phyloP scores from a whole-genome alignment of 192 early-diverging fungal genomes.

The Funneliformis geosporum region DNA sequence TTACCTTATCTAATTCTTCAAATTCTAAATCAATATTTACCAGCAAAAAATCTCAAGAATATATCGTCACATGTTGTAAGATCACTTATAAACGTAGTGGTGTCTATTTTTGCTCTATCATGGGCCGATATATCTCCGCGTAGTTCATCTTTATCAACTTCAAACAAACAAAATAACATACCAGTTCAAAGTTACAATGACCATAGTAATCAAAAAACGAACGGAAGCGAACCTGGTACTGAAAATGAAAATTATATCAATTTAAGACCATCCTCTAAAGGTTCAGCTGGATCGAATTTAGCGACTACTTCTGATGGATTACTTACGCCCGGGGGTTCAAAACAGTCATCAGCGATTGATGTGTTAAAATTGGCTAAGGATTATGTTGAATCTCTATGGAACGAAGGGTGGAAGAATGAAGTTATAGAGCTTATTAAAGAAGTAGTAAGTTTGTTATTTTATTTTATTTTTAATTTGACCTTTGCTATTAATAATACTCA shows the following conservation, averaged over 20 bases:
- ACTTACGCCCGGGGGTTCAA: not conserved
- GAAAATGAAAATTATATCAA: not conserved
- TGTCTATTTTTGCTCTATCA: constrained; percentile 22
- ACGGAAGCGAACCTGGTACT: not conserved
- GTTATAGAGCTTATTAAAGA: constrained; percentile 30
- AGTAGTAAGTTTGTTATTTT: constrained; percentile 1
- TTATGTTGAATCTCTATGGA: constrained; percentile 39
- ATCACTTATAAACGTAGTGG: constrained; percentile 11
- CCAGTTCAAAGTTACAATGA: not conserved
- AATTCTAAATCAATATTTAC: constrained; percentile 1
- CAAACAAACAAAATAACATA: not conserved
- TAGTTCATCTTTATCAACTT: not conserved
- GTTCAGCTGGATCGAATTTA: not conserved
- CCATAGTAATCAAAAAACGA: not conserved
- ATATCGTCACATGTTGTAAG: constrained; percentile 21
- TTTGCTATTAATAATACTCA: not conserved
- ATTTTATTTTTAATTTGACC: not conserved
- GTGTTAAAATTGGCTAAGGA: constrained; percentile 24
- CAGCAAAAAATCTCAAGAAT: constrained; percentile 1
- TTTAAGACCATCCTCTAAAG: too few species aligned
- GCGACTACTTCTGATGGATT: not conserved
- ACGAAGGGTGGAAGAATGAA: constrained; percentile 33
- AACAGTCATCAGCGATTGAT: not conserved
- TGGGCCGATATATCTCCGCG: not conserved
- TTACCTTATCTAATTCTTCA: constrained; percentile 18